phyloP scores from a whole-genome alignment of 2,329 filamentous ascomycete genomes.

The Neoscytalidium dimidiatum region DNA sequence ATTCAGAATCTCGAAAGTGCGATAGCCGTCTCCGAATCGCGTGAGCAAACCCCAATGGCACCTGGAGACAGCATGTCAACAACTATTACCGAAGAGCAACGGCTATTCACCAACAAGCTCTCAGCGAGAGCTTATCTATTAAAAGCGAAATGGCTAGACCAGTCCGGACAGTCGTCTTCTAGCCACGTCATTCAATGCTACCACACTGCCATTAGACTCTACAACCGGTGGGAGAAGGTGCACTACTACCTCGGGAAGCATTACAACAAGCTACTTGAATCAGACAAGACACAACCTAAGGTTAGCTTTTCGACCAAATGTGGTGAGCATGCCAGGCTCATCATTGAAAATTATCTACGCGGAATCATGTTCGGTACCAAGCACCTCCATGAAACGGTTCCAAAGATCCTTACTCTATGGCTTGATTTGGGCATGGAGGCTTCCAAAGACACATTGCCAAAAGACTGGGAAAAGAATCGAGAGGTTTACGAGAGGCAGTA shows the following conservation, averaged over 20 bases:
- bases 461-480: constrained; percentile 28
- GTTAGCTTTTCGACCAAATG: constrained; percentile 58
- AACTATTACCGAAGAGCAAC: constrained; percentile 31
- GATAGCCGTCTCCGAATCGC: constrained; percentile 74
- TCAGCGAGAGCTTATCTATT: constrained; percentile 81
- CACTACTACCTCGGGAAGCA: constrained; percentile 97
- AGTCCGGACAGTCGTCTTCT: constrained; percentile 88
- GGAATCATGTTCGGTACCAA: constrained; percentile 89
- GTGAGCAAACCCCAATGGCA: constrained; percentile 28
- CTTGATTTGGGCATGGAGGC: constrained; percentile 82
- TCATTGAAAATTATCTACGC: constrained; percentile 90
- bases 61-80: constrained; percentile 9
- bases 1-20: constrained; percentile 89
- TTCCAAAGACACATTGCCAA: constrained; percentile 42
- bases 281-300: constrained; percentile 74
- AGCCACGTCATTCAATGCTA: constrained; percentile 79
- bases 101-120: constrained; percentile 57
- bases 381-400: constrained; percentile 92
- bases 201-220: constrained; percentile 72
- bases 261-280: constrained; percentile 94
- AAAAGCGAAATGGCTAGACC: constrained; percentile 95
- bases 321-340: constrained; percentile 82
- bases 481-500: constrained; percentile 25
- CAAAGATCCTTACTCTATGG: constrained; percentile 90
- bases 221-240: constrained; percentile 84